Evolutionary conservation across 192 early-diverging fungal genomes (phyloP).

Genomic region (Gaertneriomyces sp.): DNA sequence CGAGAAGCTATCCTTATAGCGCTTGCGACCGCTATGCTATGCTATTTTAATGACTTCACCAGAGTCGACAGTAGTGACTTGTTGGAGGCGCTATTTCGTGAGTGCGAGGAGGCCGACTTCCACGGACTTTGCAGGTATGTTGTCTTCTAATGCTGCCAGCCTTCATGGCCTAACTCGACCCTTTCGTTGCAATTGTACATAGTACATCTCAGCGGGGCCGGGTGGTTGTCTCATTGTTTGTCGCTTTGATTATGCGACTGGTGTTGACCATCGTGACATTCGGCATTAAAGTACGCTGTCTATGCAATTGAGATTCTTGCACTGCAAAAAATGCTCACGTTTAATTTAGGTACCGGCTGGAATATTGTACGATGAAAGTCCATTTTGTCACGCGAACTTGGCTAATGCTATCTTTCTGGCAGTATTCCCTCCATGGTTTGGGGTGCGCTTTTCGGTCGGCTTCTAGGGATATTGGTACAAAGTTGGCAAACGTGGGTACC

Average conservation of each 20-base stretch:
- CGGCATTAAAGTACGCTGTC: slow-evolving; percentile 29
- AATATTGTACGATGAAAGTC: slow-evolving; percentile 36
- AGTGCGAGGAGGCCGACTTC: slow-evolving; percentile 62
- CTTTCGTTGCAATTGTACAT: neutral
- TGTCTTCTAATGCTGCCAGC: slow-evolving; percentile 1
- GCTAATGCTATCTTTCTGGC: neutral
- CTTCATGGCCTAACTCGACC: neutral
- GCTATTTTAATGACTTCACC: slow-evolving; percentile 80
- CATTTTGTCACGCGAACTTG: neutral
- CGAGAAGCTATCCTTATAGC: slow-evolving; percentile 70
- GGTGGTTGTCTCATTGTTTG: slow-evolving; percentile 19
- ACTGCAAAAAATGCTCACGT: neutral
- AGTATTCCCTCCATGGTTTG: slow-evolving; percentile 53
- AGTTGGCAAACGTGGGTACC: slow-evolving; percentile 55
- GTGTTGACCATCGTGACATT: slow-evolving; percentile 42
- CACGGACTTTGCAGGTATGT: slow-evolving; percentile 41
- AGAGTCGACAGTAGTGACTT: slow-evolving; percentile 83
- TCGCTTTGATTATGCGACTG: slow-evolving; percentile 32
- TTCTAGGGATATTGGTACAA: slow-evolving; percentile 81
- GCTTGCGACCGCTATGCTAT: slow-evolving; percentile 65
- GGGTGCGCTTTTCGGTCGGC: slow-evolving; percentile 85
- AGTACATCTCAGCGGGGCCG: slow-evolving; percentile 16
- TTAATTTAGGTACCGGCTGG: slow-evolving; percentile 41
- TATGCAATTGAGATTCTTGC: neutral
- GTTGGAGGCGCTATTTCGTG: slow-evolving; percentile 82